phyloP scores from a whole-genome alignment of 495 filamentous ascomycete species.

The Xylaria flabelliformis region DNA sequence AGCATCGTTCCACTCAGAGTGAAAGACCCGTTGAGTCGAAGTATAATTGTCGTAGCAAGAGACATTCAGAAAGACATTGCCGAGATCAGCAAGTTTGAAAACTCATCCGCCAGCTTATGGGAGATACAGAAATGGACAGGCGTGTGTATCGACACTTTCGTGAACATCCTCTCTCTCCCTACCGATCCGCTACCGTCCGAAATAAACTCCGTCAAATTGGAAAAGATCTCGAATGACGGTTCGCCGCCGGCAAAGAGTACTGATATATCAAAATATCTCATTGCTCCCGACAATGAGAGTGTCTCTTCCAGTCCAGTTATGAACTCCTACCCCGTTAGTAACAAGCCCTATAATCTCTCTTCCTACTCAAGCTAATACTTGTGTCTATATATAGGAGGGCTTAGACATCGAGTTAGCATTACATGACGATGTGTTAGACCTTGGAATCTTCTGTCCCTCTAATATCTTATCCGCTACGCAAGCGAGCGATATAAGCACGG shows the following conservation, averaged over 20 bases:
- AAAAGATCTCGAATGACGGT: constrained; percentile 22
- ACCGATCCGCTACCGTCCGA: constrained; percentile 21
- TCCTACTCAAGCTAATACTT: neutral
- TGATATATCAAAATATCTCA: constrained; percentile 9
- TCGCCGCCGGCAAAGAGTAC: neutral
- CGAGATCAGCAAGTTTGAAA: constrained; percentile 42
- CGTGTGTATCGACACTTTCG: constrained; percentile 53
- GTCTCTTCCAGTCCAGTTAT: constrained; percentile 34
- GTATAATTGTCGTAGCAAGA: constrained; percentile 35
- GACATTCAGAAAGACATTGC: constrained; percentile 51
- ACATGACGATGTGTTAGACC: constrained; percentile 50
- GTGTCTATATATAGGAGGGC: constrained; percentile 47
- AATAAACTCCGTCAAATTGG: constrained; percentile 27
- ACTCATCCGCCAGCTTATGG: constrained; percentile 52
- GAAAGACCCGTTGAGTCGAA: neutral
- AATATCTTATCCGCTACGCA: constrained; percentile 24
- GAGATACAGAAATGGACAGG: constrained; percentile 58
- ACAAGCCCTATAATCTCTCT: neutral
- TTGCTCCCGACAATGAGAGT: constrained; percentile 18
- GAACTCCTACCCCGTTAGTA: constrained; percentile 47
- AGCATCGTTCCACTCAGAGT: constrained; percentile 51
- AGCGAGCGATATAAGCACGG: constrained; percentile 24
- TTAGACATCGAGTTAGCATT: constrained; percentile 63
- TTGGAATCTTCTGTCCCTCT: constrained; percentile 60
- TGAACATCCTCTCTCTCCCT: constrained; percentile 61